These are phyloP conservation scores for Chalciporus sphaerocephalus DNA, from an alignment of 768 basidiomycete genomes.

Conservation along the genomic window DNA sequence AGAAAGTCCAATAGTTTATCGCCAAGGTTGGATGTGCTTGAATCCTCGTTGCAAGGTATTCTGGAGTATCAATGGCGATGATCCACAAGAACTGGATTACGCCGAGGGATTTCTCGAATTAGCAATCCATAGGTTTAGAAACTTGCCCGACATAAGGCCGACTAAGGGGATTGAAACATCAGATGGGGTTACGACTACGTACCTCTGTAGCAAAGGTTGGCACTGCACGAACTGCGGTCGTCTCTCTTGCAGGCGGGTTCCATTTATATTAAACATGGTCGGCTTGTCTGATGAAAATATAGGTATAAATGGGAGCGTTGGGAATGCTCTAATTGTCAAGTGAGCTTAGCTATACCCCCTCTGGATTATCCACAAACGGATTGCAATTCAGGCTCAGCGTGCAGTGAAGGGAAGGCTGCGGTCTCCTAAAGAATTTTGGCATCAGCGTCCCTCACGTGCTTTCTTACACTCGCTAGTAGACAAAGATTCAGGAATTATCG, in stretches of 20 bases:
- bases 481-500: constrained; percentile 26
- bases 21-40: constrained; percentile 59
- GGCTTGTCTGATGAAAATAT: constrained; percentile 1
- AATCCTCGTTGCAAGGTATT: constrained; percentile 53
- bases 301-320: constrained; percentile 75
- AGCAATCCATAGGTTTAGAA: constrained; percentile 26
- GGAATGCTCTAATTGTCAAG: constrained; percentile 62
- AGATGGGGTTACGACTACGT: constrained; percentile 45
- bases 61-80: constrained; percentile 39
- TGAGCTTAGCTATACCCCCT: constrained; percentile 25
- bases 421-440: constrained; percentile 37
- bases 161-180: constrained; percentile 25
- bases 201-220: constrained; percentile 59
- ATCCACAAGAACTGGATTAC: constrained; percentile 43
- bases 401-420: constrained; percentile 21
- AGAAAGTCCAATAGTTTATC: constrained; percentile 51
- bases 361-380: not conserved
- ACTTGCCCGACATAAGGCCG: constrained; percentile 40
- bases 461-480: constrained; percentile 28
- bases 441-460: constrained; percentile 22
- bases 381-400: constrained; percentile 12
- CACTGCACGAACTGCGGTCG: constrained; percentile 69
- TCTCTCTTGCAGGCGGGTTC: constrained; percentile 62
- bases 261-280: not conserved
- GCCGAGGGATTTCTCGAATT: constrained; percentile 43